These are phyloP conservation scores for Starmerella bacillaris DNA, from an alignment of 805 yeast genomes.

Conservation along the genomic window DNA sequence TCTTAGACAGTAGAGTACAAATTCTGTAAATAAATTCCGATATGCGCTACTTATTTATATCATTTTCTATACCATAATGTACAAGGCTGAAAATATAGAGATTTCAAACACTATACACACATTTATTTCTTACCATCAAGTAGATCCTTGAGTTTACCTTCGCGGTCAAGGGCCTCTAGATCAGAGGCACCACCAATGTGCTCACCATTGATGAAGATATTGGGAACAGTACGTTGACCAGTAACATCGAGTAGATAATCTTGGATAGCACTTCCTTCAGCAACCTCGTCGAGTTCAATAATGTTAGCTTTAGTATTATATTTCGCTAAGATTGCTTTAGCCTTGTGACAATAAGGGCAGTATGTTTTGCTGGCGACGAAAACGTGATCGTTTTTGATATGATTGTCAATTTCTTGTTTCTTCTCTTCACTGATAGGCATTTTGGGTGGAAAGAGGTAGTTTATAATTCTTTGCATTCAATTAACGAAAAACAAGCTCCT, in stretches of 20 bases:
- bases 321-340: slow-evolving; percentile 29
- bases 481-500: too few species aligned
- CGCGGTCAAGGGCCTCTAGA: slow-evolving; percentile 48
- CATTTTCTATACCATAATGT: too few species aligned
- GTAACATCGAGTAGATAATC: slow-evolving; percentile 57
- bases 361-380: slow-evolving; percentile 72
- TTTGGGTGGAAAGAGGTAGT: slow-evolving; percentile 10
- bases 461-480: slow-evolving; percentile 1
- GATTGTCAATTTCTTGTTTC: slow-evolving; percentile 32
- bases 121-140: slow-evolving; percentile 9
- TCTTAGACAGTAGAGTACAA: not conserved
- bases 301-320: slow-evolving; percentile 24
- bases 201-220: slow-evolving; percentile 72
- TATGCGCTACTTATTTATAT: not conserved
- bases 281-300: slow-evolving; percentile 22
- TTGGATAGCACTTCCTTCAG: slow-evolving; percentile 71
- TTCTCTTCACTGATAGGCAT: slow-evolving; percentile 14
- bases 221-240: slow-evolving; percentile 89
- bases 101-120: too few species aligned
- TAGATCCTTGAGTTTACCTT: slow-evolving; percentile 37
- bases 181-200: slow-evolving; percentile 94
- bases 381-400: slow-evolving; percentile 47
- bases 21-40: not conserved
- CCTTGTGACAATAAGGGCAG: slow-evolving; percentile 42
- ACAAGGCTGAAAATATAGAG: too few species aligned